Conservation (phyloP, 345 rosid genomes). For the Eucalyptus leucophloia region DNA sequence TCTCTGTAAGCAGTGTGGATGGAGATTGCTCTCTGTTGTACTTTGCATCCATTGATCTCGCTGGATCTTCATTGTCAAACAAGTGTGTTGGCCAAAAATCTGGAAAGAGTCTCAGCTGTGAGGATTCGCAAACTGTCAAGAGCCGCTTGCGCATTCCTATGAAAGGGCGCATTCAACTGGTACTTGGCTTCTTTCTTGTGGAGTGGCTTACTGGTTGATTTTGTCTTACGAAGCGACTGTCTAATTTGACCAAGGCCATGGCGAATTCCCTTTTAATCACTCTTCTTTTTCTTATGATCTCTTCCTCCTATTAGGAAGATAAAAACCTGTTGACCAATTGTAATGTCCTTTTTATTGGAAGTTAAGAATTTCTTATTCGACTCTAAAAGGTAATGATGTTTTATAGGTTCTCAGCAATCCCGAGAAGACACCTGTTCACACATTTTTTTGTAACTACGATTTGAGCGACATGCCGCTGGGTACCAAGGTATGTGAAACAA, state of each 20-base stretch:
- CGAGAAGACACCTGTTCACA: constrained; percentile 95
- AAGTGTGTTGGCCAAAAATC: constrained; percentile 44
- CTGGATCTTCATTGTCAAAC: constrained; percentile 37
- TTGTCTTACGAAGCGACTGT: neutral
- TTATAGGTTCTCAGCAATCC: constrained; percentile 95
- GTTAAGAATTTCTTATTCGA: neutral
- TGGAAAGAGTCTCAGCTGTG: constrained; percentile 30
- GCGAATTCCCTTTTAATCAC: neutral
- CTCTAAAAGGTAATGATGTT: neutral
- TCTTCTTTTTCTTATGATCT: neutral
- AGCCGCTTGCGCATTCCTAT: constrained; percentile 66
- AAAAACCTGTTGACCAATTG: neutral
- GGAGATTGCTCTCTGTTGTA: constrained; percentile 74
- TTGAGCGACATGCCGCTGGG: constrained; percentile 94
- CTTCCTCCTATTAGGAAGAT: neutral
- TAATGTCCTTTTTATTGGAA: neutral
- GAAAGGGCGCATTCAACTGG: constrained; percentile 97
- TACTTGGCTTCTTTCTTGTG: constrained; percentile 8
- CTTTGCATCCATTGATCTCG: constrained; percentile 77
- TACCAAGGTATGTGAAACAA: constrained; percentile 33
- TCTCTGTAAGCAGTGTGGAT: constrained; percentile 81
- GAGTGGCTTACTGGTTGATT: neutral
- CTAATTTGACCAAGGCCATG: neutral
- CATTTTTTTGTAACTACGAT: constrained; percentile 91
- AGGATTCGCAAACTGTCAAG: constrained; percentile 54